Evolutionary conservation across 352 stramenopile species (phyloP).

Genomic region (Thalassiosira allenii): DNA sequence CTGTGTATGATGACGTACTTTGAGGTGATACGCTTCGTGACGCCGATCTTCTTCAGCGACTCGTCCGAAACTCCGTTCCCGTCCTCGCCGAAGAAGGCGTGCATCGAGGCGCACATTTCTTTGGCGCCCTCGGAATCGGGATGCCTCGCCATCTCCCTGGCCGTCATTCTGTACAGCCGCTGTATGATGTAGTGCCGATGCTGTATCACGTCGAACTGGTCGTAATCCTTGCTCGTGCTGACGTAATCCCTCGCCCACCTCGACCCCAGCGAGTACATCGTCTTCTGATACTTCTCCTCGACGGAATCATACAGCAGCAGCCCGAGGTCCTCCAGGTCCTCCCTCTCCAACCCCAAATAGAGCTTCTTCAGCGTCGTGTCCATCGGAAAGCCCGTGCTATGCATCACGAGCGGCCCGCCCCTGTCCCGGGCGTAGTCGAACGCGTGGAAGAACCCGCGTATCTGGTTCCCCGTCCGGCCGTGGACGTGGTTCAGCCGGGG

Average conservation of each 20-base stretch:
- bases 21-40: no score
- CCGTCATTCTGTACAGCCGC: background rate
- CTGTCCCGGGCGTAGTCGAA: background rate
- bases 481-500: background rate
- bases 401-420: background rate
- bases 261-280: background rate
- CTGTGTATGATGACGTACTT: conserved; percentile 12
- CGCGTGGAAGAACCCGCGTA: background rate
- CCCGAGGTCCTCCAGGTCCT: background rate
- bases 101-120: background rate
- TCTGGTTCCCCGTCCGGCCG: background rate
- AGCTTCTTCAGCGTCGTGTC: background rate
- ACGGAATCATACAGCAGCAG: background rate
- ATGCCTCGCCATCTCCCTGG: background rate
- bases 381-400: background rate
- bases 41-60: no score
- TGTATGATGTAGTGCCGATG: background rate
- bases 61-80: background rate
- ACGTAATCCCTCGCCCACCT: no score
- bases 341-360: background rate
- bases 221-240: no score
- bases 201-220: no score
- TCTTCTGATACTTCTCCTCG: background rate
- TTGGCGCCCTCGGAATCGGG: background rate
- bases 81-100: background rate